phyloP scores from a whole-genome alignment of 768 basidiomycete genomes.

The Russula brevipes region DNA sequence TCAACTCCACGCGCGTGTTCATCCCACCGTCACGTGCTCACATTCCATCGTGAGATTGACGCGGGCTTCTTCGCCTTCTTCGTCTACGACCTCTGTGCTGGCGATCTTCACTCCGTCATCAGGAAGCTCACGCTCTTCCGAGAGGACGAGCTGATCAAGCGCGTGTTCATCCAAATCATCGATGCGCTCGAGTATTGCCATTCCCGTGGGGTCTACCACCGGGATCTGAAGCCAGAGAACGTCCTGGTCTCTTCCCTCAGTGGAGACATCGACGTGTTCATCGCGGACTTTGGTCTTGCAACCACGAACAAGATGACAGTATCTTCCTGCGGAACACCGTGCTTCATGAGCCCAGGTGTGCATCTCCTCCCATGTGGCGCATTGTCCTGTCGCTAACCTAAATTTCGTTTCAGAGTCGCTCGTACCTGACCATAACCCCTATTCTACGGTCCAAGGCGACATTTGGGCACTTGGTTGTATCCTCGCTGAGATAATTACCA shows the following conservation, averaged over 20 bases:
- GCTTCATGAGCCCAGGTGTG: slow-evolving; percentile 17
- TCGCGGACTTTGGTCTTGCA: slow-evolving; percentile 19
- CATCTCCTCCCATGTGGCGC: not conserved
- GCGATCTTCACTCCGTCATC: slow-evolving; percentile 10
- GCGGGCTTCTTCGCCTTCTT: slow-evolving; percentile 56
- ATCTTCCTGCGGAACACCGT: not conserved
- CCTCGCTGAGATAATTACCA: slow-evolving; percentile 14
- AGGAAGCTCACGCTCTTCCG: slow-evolving; percentile 6
- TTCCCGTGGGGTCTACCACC: too few relatives aligned
- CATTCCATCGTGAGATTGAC: slow-evolving; percentile 81
- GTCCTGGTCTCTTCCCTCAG: not conserved
- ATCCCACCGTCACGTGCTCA: slow-evolving; percentile 74
- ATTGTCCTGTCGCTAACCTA: not conserved
- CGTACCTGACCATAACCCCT: not conserved
- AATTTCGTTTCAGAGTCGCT: slow-evolving; percentile 11
- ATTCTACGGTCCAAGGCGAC: slow-evolving; percentile 13
- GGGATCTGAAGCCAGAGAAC: not conserved
- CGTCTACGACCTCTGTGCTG: slow-evolving; percentile 16
- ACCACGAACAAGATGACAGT: slow-evolving; percentile 6
- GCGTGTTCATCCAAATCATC: slow-evolving; percentile 10
- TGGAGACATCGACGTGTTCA: slow-evolving; percentile 2
- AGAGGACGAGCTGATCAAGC: slow-evolving; percentile 15
- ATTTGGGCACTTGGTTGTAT: slow-evolving; percentile 22
- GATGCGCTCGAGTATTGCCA: slow-evolving; percentile 16
- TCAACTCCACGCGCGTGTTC: slow-evolving; percentile 64